These are phyloP conservation scores for Hypomontagnella monticulosa DNA, from an alignment of 495 filamentous ascomycete species.

Conservation along the genomic window DNA sequence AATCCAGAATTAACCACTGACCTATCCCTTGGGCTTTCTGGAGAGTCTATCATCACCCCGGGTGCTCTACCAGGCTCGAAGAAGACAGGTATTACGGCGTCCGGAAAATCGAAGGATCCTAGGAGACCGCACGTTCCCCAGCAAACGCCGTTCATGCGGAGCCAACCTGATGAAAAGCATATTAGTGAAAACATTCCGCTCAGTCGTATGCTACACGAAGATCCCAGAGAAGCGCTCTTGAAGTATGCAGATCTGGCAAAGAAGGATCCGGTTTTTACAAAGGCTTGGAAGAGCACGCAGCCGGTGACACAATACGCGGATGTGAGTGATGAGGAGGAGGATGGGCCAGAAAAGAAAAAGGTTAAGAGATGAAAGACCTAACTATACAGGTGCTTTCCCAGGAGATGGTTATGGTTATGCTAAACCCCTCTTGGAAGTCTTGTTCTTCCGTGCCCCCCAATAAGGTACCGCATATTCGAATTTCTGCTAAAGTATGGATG, in stretches of 20 bases:
- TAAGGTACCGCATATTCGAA: conserved; percentile 1
- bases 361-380: conserved; percentile 56
- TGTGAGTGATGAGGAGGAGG: conserved; percentile 88
- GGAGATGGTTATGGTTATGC: not conserved
- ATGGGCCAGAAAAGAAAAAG: conserved; percentile 74
- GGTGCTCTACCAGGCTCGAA: conserved; percentile 59
- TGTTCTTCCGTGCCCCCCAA: conserved; percentile 3
- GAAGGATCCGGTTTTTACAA: conserved; percentile 93
- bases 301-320: conserved; percentile 93
- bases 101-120: conserved; percentile 82
- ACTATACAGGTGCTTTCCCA: not conserved
- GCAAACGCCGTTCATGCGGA: conserved; percentile 91
- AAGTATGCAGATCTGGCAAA: conserved; percentile 96
- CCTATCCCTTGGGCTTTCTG: conserved; percentile 77
- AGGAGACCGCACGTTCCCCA: conserved; percentile 81
- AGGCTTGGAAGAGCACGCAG: conserved; percentile 91
- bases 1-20: conserved; percentile 86
- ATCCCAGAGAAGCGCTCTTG: conserved; percentile 90
- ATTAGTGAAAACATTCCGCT: conserved; percentile 87
- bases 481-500: not conserved
- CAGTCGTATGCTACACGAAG: conserved; percentile 95
- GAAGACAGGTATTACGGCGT: conserved; percentile 73
- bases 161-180: conserved; percentile 88
- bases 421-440: conserved; percentile 5
- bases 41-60: conserved; percentile 79